These are phyloP conservation scores for Colletotrichum spaethianum DNA, from an alignment of 2,329 filamentous ascomycete species.

Conservation along the genomic window DNA sequence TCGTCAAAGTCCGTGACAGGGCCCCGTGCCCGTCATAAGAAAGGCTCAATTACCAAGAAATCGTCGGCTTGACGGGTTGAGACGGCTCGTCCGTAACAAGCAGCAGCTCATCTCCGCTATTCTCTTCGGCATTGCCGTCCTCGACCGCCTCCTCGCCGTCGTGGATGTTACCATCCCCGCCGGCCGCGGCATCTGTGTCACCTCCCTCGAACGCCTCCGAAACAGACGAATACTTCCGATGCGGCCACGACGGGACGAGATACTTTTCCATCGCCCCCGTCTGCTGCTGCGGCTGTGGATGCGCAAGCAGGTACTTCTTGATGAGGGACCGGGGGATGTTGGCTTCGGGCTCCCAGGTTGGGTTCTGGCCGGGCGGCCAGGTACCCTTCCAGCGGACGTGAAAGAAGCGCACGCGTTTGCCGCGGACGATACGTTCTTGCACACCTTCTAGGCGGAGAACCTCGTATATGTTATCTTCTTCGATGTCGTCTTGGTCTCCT, in stretches of 20 bases:
- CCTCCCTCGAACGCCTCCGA: conserved; percentile 50
- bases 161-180: conserved; percentile 34
- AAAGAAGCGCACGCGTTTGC: conserved; percentile 59
- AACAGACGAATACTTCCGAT: conserved; percentile 52
- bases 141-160: conserved; percentile 46
- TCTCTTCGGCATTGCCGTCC: conserved; percentile 20
- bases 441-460: conserved; percentile 62
- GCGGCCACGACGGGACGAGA: conserved; percentile 18
- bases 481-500: conserved; percentile 35
- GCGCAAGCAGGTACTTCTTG: conserved; percentile 55
- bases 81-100: conserved; percentile 48
- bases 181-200: conserved; percentile 45
- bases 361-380: conserved; percentile 70
- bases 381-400: conserved; percentile 70
- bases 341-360: conserved; percentile 70
- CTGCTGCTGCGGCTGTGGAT: conserved; percentile 40
- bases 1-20: not conserved
- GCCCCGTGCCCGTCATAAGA: not conserved
- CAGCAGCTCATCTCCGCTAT: conserved; percentile 46
- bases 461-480: conserved; percentile 52
- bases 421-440: conserved; percentile 54
- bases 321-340: conserved; percentile 62
- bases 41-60: conserved; percentile 28
- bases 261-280: conserved; percentile 29
- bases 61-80: conserved; percentile 5